Conservation (phyloP, 768 basidiomycete species). For the Butyriboletus loyo region DNA sequence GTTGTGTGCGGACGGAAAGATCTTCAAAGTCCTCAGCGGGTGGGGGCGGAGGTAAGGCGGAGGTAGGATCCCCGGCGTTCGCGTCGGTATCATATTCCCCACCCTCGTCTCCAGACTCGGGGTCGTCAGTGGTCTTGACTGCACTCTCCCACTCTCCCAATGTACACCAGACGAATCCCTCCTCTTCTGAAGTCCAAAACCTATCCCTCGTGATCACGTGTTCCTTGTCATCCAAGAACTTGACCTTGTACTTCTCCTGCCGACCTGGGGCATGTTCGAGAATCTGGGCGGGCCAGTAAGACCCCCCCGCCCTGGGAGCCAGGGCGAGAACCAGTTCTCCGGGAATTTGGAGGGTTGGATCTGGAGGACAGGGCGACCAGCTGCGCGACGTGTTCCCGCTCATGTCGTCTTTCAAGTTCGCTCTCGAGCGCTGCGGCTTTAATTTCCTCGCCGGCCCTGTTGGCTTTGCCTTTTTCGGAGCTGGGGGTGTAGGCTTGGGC, state of each 20-base stretch:
- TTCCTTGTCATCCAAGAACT: slow-evolving; percentile 55
- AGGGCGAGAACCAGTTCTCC: slow-evolving; percentile 65
- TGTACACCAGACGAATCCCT: slow-evolving; percentile 62
- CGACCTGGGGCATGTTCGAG: slow-evolving; percentile 42
- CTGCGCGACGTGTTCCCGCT: slow-evolving; percentile 1
- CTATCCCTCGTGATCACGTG: slow-evolving; percentile 42
- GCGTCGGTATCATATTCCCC: slow-evolving; percentile 30
- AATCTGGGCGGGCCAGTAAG: slow-evolving; percentile 70
- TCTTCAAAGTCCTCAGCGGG: slow-evolving; percentile 47
- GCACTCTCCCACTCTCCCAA: slow-evolving; percentile 56
- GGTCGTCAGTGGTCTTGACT: slow-evolving; percentile 27
- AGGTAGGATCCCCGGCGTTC: slow-evolving; percentile 15
- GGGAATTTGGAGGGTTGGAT: slow-evolving; percentile 54
- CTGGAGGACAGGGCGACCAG: slow-evolving; percentile 44
- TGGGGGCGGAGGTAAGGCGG: slow-evolving; percentile 35
- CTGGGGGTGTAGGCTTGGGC: not conserved
- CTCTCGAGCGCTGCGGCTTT: slow-evolving; percentile 16
- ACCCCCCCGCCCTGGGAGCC: slow-evolving; percentile 26
- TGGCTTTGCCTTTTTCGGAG: slow-evolving; percentile 7
- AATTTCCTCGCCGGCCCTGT: slow-evolving; percentile 12
- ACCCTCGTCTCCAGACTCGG: slow-evolving; percentile 29
- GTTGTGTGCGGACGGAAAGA: slow-evolving; percentile 54
- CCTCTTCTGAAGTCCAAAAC: slow-evolving; percentile 59
- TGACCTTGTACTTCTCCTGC: slow-evolving; percentile 50
- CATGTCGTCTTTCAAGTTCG: slow-evolving; percentile 14